A percentile compares a stretch with the other conserved stretches of the same genome.
These are phyloP conservation scores for Babesia sp. DNA, from an alignment of 169 alveolate species.

Conservation along the genomic window DNA sequence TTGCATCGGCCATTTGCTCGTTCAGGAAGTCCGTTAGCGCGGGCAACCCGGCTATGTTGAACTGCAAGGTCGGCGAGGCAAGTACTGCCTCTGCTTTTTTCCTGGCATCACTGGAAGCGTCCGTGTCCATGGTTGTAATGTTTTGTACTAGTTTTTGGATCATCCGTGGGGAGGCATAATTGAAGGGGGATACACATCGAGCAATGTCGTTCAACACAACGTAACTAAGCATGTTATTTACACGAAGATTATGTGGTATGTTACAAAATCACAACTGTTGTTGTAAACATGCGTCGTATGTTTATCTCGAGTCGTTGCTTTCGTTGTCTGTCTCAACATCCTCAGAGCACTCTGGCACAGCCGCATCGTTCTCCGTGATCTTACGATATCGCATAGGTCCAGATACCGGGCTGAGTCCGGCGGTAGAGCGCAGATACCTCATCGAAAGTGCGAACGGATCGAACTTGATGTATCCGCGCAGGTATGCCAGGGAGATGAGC, in stretches of 20 bases:
- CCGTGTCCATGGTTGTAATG: conserved; percentile 2
- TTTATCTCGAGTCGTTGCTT: background rate
- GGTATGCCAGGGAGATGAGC: conserved; percentile 42
- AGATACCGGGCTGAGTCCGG: conserved; percentile 57
- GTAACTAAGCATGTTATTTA: too few species aligned
- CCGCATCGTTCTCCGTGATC: conserved; percentile 39
- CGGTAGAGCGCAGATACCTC: conserved; percentile 49
- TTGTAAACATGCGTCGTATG: background rate
- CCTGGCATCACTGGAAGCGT: conserved; percentile 18
- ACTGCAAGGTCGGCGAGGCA: conserved; percentile 49
- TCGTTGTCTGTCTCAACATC: conserved; percentile 21
- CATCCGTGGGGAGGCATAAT: background rate
- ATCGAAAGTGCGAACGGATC: conserved; percentile 43
- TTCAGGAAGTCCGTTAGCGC: conserved; percentile 52
- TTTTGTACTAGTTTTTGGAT: background rate
- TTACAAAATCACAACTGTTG: background rate
- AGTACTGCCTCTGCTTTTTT: conserved; percentile 51
- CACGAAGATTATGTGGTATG: too few species aligned
- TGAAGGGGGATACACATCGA: background rate
- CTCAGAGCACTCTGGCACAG: conserved; percentile 28
- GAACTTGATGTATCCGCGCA: conserved; percentile 47
- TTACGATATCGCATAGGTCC: conserved; percentile 59
- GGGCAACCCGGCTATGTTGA: conserved; percentile 38
- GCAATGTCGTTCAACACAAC: too few species aligned
- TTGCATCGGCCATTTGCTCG: conserved; percentile 50